Evolutionary conservation across 331 rosid genomes (phyloP).

Genomic region (Rosa hybrid): DNA sequence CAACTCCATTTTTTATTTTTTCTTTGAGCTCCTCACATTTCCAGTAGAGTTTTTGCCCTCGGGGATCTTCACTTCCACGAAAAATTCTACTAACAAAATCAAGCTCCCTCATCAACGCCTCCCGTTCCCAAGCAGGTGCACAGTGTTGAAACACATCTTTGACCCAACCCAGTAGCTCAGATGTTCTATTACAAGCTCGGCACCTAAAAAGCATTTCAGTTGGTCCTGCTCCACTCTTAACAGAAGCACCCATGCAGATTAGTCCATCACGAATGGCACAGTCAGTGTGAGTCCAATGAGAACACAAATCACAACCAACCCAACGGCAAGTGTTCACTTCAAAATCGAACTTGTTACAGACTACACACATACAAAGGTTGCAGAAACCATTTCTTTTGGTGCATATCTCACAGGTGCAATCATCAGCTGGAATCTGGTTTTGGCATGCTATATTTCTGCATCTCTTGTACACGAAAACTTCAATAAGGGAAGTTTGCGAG

Average conservation of each 20-base stretch:
- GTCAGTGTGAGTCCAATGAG: conserved; percentile 99
- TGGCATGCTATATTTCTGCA: conserved; percentile 96
- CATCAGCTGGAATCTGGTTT: conserved; percentile 93
- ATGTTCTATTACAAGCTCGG: conserved; percentile 90
- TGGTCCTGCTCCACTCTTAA: conserved; percentile 76
- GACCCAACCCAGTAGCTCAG: conserved; percentile 98
- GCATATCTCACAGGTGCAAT: conserved; percentile 91
- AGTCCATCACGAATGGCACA: conserved; percentile 94
- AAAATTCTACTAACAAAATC: conserved; percentile 96
- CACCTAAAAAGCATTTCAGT: conserved; percentile 96
- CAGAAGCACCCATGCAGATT: conserved; percentile 78
- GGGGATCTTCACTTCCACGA: conserved; percentile 77
- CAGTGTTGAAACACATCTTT: conserved; percentile 99
- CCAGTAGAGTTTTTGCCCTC: conserved; percentile 78
- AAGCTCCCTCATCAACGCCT: conserved; percentile 84
- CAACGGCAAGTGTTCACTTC: conserved; percentile 99
- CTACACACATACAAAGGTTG: conserved; percentile 97
- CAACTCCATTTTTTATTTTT: conserved; percentile 58
- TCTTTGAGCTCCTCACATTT: conserved; percentile 87
- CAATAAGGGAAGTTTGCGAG: conserved; percentile 80
- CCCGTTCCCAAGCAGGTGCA: conserved; percentile 91
- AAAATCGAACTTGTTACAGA: conserved; percentile 97
- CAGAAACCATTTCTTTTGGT: conserved; percentile 89
- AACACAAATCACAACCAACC: conserved; percentile 97
- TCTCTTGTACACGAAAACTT: conserved; percentile 86